These are phyloP conservation scores for Myxozyma sirexii DNA, from an alignment of 805 yeast genomes.

Conservation along the genomic window DNA sequence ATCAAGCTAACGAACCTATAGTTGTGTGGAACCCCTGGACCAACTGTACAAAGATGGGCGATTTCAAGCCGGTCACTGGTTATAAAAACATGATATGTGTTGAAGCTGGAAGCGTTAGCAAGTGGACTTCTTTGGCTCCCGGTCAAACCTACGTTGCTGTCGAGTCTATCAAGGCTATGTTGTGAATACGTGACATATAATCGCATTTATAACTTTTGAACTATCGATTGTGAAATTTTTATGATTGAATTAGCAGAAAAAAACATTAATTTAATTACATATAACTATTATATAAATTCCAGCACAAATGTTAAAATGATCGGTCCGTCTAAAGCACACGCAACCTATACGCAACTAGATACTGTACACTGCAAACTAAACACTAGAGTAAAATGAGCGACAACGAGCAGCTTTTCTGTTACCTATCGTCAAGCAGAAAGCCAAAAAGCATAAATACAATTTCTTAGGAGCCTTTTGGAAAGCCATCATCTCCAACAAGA, in stretches of 20 bases:
- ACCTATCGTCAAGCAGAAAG: too few species aligned
- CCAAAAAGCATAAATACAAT: too few species aligned
- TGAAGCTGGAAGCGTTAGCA: conserved; percentile 88
- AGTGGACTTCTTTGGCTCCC: conserved; percentile 64
- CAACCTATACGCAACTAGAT: not conserved
- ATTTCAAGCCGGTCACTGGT: conserved; percentile 84
- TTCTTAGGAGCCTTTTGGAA: conserved; percentile 50
- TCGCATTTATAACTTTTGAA: not conserved
- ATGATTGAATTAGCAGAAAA: not conserved
- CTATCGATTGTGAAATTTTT: not conserved
- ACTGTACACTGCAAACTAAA: not conserved
- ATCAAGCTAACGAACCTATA: conserved; percentile 49
- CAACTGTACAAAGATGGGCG: conserved; percentile 77
- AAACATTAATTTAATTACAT: not conserved
- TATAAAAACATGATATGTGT: conserved; percentile 87
- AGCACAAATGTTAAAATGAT: too few species aligned
- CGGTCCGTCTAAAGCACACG: not conserved
- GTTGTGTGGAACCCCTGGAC: conserved; percentile 99
- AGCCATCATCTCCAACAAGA: conserved; percentile 61
- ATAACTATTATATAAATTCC: too few species aligned
- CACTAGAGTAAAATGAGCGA: too few species aligned
- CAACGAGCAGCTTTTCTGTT: too few species aligned
- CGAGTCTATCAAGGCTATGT: conserved; percentile 51
- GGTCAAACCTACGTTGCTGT: conserved; percentile 76
- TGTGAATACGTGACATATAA: conserved; percentile 6